Percentiles rank a stretch among this genome's conserved stretches.
Conservation (phyloP, 2,329 filamentous ascomycete species). For the Apiospora phragmitis region DNA sequence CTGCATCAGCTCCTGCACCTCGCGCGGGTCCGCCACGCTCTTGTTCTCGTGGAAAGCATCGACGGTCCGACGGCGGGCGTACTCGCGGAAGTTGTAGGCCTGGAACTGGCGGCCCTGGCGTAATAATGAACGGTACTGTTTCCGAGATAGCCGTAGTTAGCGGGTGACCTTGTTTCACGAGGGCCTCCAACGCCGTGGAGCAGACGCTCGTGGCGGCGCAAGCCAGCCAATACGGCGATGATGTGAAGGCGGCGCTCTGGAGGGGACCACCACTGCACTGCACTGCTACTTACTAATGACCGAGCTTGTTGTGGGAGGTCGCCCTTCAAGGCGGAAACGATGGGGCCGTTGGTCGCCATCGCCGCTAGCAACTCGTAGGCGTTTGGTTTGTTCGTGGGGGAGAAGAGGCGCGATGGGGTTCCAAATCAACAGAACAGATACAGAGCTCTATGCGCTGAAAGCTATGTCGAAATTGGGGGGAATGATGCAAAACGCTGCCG, state of each 20-base stretch:
- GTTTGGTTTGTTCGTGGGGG: not conserved
- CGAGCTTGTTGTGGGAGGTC: slow-evolving; percentile 58
- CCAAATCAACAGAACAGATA: not conserved
- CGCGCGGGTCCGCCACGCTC: slow-evolving; percentile 69
- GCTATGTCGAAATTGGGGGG: not conserved
- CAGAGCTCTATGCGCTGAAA: not conserved
- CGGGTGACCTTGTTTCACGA: slow-evolving; percentile 10
- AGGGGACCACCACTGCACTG: not conserved
- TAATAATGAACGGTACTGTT: slow-evolving; percentile 86
- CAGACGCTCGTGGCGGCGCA: not conserved
- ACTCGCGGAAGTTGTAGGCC: slow-evolving; percentile 97
- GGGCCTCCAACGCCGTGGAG: slow-evolving; percentile 6
- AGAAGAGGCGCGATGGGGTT: not conserved
- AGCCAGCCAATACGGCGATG: not conserved
- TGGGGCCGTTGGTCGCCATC: slow-evolving; percentile 4
- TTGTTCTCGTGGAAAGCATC: slow-evolving; percentile 88
- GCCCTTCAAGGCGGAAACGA: slow-evolving; percentile 45
- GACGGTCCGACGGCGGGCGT: slow-evolving; percentile 84
- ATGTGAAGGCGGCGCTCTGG: not conserved
- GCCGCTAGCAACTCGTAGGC: not conserved
- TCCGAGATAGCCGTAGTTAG: not conserved
- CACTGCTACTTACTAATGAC: slow-evolving; percentile 48
- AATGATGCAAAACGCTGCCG: slow-evolving; percentile 8
- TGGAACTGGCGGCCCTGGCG: slow-evolving; percentile 85
- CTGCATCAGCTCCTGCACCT: slow-evolving; percentile 86